These are phyloP conservation scores for Stachybotrys elegans DNA, from an alignment of 2,329 filamentous ascomycete genomes.

Conservation along the genomic window DNA sequence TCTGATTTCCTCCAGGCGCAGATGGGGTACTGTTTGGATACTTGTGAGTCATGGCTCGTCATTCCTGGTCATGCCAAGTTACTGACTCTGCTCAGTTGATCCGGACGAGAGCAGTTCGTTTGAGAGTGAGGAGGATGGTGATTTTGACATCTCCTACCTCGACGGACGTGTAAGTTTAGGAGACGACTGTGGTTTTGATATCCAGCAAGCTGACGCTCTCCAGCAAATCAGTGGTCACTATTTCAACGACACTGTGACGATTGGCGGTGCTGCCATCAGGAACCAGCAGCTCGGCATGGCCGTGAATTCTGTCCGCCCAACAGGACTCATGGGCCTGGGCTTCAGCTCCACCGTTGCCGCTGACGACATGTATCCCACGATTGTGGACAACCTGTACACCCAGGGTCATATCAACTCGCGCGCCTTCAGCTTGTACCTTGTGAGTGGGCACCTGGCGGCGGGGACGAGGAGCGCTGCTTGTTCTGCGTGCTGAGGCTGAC, in stretches of 20 bases:
- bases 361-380: slow-evolving; percentile 42
- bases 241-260: too few relatives aligned
- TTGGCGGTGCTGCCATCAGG: slow-evolving; percentile 38
- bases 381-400: slow-evolving; percentile 59
- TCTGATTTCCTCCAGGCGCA: slow-evolving; percentile 25
- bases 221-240: too few relatives aligned
- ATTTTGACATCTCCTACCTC: slow-evolving; percentile 59
- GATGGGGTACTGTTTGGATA: slow-evolving; percentile 23
- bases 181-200: slow-evolving; percentile 43
- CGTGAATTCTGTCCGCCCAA: slow-evolving; percentile 39
- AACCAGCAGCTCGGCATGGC: slow-evolving; percentile 54
- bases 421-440: slow-evolving; percentile 65
- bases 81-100: slow-evolving; percentile 18
- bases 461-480: too few relatives aligned
- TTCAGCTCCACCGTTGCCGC: slow-evolving; percentile 43
- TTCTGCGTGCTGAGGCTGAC: too few relatives aligned
- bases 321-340: slow-evolving; percentile 55
- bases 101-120: slow-evolving; percentile 43
- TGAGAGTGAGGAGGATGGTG: slow-evolving; percentile 30
- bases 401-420: slow-evolving; percentile 57
- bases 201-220: slow-evolving; percentile 59
- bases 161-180: too few relatives aligned
- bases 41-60: slow-evolving; percentile 36
- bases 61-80: not conserved
- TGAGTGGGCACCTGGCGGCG: too few relatives aligned